Evolutionary conservation across 441 rosid species (phyloP).

Genomic region (Pelargonium australe): DNA sequence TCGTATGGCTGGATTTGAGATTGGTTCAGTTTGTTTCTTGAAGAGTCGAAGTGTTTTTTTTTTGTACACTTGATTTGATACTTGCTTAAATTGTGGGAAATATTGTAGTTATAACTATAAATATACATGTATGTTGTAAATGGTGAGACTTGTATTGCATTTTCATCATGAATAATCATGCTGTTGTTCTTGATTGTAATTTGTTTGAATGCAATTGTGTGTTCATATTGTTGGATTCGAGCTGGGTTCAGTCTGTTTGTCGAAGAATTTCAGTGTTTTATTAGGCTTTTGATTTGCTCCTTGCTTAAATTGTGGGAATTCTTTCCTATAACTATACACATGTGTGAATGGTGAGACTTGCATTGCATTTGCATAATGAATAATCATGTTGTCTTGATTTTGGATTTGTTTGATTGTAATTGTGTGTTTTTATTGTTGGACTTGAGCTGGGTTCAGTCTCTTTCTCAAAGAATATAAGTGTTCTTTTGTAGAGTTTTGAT

Average conservation of each 20-base stretch:
- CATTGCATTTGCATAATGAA: not conserved
- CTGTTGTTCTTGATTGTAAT: not conserved
- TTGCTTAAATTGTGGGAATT: conserved; percentile 1
- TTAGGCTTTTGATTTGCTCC: not conserved
- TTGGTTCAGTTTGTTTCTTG: conserved; percentile 1
- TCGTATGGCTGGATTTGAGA: conserved; percentile 1
- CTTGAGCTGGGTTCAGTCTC: conserved; percentile 5
- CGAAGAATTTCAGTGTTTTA: not conserved
- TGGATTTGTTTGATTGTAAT: not conserved
- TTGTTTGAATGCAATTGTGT: not conserved
- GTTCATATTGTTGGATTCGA: conserved; percentile 1
- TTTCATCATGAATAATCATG: not conserved
- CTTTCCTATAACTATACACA: not conserved
- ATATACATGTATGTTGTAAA: not conserved
- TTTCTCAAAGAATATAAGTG: not conserved
- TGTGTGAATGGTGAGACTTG: not conserved
- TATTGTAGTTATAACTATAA: no score
- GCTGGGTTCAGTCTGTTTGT: not conserved
- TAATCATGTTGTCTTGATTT: not conserved
- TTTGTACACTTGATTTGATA: not conserved
- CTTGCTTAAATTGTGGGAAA: not conserved
- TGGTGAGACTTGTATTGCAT: not conserved
- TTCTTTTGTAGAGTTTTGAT: not conserved
- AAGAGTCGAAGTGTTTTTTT: not conserved
- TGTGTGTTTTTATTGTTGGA: not conserved